Percentiles rank a stretch among this genome's conserved stretches.
Conservation (phyloP, 1,139 yeast species). For the Arxiozyma slooffiae region DNA sequence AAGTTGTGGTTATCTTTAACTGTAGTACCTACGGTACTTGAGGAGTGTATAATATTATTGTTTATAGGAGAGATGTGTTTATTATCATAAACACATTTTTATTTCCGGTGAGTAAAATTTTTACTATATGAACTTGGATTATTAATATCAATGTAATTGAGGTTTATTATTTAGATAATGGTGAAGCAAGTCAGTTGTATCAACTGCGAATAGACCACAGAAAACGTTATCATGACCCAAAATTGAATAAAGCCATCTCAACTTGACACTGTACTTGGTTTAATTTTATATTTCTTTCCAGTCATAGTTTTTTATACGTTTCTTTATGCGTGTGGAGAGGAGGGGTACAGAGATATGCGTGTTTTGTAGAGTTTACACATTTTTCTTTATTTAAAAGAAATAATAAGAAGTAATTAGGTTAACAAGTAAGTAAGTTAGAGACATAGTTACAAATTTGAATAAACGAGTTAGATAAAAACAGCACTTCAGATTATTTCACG, state of each 20-base stretch:
- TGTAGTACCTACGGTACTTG: too few species aligned
- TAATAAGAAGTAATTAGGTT: too few species aligned
- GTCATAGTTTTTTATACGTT: conserved; percentile 54
- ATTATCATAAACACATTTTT: not conserved
- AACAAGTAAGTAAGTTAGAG: too few species aligned
- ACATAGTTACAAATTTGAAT: too few species aligned
- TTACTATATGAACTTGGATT: conserved; percentile 51
- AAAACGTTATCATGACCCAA: conserved; percentile 68
- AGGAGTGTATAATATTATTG: too few species aligned
- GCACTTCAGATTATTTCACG: too few species aligned
- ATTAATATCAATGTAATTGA: conserved; percentile 46
- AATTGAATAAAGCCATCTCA: conserved; percentile 81
- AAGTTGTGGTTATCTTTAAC: too few species aligned
- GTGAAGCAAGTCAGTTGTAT: conserved; percentile 50
- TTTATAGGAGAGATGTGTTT: too few species aligned
- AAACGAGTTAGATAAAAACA: too few species aligned
- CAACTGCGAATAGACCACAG: conserved; percentile 73
- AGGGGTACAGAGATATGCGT: too few species aligned
- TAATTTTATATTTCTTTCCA: conserved; percentile 88
- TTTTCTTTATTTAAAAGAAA: too few species aligned
- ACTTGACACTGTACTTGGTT: conserved; percentile 89
- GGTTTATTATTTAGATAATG: conserved; percentile 37
- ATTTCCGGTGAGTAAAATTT: not conserved
- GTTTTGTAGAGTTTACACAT: too few species aligned
- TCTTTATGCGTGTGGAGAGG: not conserved